Base-by-base conservation (phyloP, 306 rosid genomes). In the Senna tora region DNA sequence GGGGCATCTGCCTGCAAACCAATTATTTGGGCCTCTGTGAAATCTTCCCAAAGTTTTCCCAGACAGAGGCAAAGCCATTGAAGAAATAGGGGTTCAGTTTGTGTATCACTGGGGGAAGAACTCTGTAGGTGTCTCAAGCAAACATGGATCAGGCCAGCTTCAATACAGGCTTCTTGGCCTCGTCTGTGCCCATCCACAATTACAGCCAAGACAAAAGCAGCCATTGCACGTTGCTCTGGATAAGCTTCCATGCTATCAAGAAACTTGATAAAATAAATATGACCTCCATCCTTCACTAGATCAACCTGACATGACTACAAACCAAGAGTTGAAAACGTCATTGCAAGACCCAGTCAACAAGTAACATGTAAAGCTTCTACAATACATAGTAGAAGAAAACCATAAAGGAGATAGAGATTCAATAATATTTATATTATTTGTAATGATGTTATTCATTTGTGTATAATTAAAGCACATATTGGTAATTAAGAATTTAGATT, bases 21-120 rank as follows among this genome's bases (percentile, higher is more conserved):
- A 5, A 95, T 74, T 65, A 84, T 45, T 83, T 95, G 96, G 51
- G 96, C 99, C 80, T 88, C 97, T 36, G 83, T 9, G 47, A 77
- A 92, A 67, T 92, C 99, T 76, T 92, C 99, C 96, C 99, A 92
- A 71, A 95, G 84, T 80, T 95, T 95, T 46, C 99, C 99, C 74
- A 92, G 77, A 87, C 99, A 95, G 39, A 95, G 93, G 80, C 99
- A 92, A 76, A 92, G 91, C 99, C 99, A 95, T 74, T 92, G 99
- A 84, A 95, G 99, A 89, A 92, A 89, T 59, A 87, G 83, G 67
- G 99, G 97, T 81, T 95, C 99, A 38, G 89, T 84, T 73, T 89
- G 96, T 41, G 85, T 73, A 67, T 91, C 97, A 79, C 67, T 89
- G 71, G 96, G 90, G 70, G 88, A 78, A 81, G 96, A 86, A 84